Percentiles rank a stretch among this genome's conserved stretches.
phyloP scores from a whole-genome alignment of 2,329 filamentous ascomycete species.

The Chaetomium strumarium region DNA sequence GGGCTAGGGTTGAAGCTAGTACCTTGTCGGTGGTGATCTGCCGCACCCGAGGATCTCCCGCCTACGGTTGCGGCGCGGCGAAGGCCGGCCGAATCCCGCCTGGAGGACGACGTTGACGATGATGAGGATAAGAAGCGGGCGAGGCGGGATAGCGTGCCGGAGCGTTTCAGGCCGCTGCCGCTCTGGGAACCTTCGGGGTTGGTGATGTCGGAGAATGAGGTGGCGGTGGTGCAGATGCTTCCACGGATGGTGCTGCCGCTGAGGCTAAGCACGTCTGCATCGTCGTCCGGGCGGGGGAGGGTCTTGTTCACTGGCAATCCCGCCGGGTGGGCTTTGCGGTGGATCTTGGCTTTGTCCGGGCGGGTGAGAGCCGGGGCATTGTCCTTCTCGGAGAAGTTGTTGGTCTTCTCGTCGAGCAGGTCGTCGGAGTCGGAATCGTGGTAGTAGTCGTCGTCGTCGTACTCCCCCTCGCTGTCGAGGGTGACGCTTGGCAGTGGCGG shows the following conservation, averaged over 20 bases:
- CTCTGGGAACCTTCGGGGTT: no score
- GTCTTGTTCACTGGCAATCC: not conserved
- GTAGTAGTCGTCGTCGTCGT: no score
- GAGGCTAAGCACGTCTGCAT: not conserved
- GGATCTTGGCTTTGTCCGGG: not conserved
- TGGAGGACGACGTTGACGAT: not conserved
- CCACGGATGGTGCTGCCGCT: not conserved
- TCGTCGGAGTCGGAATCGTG: not conserved
- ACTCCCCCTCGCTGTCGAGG: no score
- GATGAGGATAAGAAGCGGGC: not conserved
- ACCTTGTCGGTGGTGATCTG: no score
- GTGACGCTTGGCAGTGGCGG: constrained; percentile 1
- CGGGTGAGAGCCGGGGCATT: not conserved
- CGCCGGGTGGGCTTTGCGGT: not conserved
- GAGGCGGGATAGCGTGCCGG: constrained; percentile 10
- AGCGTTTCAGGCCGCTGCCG: not conserved
- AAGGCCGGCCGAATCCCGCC: not conserved
- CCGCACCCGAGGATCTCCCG: not conserved
- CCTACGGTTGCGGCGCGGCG: not conserved
- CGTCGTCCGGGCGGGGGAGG: not conserved
- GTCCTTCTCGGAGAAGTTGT: not conserved
- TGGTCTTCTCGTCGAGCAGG: not conserved
- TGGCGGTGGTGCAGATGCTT: not conserved
- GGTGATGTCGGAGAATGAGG: no score
- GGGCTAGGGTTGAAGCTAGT: no score